A percentile compares a stretch with the other conserved stretches of the same genome.
Evolutionary conservation across 2,329 filamentous ascomycete genomes (phyloP).

Genomic region (Xenoacremonium recifei): DNA sequence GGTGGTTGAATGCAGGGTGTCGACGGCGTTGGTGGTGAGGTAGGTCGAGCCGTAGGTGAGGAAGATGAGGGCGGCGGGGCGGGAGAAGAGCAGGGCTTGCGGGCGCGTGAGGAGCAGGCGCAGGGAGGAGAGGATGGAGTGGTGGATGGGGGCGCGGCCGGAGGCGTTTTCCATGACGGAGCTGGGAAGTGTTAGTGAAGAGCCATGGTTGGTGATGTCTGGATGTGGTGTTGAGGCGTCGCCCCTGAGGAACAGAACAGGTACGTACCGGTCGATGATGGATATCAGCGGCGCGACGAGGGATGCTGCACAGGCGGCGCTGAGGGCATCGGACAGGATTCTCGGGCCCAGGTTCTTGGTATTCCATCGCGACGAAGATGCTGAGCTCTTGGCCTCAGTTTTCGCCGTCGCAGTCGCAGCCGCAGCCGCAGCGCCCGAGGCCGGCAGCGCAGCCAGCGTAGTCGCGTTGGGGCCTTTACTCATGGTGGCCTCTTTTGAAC

Average conservation of each 20-base stretch:
- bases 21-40: constrained; percentile 81
- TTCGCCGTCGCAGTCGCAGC: constrained; percentile 15
- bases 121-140: constrained; percentile 60
- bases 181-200: constrained; percentile 36
- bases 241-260: constrained; percentile 1
- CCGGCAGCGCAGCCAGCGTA: not conserved
- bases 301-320: constrained; percentile 69
- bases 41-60: constrained; percentile 87
- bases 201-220: not conserved
- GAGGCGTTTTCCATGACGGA: constrained; percentile 83
- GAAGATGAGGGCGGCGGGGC: constrained; percentile 68
- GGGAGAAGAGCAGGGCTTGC: constrained; percentile 59
- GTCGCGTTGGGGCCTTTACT: constrained; percentile 9
- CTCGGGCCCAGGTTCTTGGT: constrained; percentile 68
- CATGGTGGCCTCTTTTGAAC: too few relatives aligned
- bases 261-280: constrained; percentile 76
- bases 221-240: not conserved
- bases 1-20: constrained; percentile 71
- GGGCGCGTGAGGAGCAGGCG: constrained; percentile 57
- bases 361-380: too few relatives aligned
- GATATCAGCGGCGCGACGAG: constrained; percentile 82
- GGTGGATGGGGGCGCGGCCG: constrained; percentile 58
- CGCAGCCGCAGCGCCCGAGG: not conserved
- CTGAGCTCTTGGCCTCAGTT: too few relatives aligned
- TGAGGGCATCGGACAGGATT: constrained; percentile 64